A percentile compares a stretch with the other conserved stretches of the same genome.
Evolutionary conservation across 2,329 filamentous ascomycete genomes (phyloP).

Genomic region (Calonectria henricotiae): DNA sequence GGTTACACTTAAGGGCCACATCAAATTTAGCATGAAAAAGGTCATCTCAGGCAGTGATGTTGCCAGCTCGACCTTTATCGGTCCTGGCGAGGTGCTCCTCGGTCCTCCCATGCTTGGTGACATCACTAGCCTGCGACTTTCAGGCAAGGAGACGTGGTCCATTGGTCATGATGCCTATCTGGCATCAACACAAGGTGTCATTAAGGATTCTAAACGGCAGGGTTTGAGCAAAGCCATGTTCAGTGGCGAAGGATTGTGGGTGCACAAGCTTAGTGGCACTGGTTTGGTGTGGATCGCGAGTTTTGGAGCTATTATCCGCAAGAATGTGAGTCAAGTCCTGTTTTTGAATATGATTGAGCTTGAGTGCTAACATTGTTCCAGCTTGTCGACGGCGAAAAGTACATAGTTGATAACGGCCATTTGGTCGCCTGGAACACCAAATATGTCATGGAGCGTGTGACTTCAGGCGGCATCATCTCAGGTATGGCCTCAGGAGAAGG

Average conservation of each 20-base stretch:
- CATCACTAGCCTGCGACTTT: slow-evolving; percentile 84
- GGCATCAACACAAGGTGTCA: slow-evolving; percentile 87
- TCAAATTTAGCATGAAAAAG: slow-evolving; percentile 95
- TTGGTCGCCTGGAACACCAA: slow-evolving; percentile 98
- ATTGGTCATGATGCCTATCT: slow-evolving; percentile 91
- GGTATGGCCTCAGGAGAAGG: slow-evolving; percentile 87
- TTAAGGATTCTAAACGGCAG: slow-evolving; percentile 91
- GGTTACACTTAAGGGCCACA: slow-evolving; percentile 84
- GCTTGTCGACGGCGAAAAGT: slow-evolving; percentile 82
- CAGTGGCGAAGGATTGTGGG: slow-evolving; percentile 91
- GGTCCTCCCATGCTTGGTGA: slow-evolving; percentile 88
- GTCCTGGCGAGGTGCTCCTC: slow-evolving; percentile 91
- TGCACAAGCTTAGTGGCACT: slow-evolving; percentile 87
- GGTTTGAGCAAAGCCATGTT: slow-evolving; percentile 93
- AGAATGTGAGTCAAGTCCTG: slow-evolving; percentile 78
- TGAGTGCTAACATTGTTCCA: slow-evolving; percentile 48
- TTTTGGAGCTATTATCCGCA: slow-evolving; percentile 94
- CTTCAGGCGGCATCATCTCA: slow-evolving; percentile 95
- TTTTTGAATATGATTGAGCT: no score
- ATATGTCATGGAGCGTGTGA: slow-evolving; percentile 90
- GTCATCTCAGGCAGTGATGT: slow-evolving; percentile 88
- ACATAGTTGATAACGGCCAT: slow-evolving; percentile 94
- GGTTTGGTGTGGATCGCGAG: slow-evolving; percentile 93
- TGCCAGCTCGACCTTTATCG: slow-evolving; percentile 84
- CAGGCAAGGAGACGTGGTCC: slow-evolving; percentile 83